These are phyloP conservation scores for Candida schatavii DNA, from an alignment of 805 yeast species.

Conservation along the genomic window DNA sequence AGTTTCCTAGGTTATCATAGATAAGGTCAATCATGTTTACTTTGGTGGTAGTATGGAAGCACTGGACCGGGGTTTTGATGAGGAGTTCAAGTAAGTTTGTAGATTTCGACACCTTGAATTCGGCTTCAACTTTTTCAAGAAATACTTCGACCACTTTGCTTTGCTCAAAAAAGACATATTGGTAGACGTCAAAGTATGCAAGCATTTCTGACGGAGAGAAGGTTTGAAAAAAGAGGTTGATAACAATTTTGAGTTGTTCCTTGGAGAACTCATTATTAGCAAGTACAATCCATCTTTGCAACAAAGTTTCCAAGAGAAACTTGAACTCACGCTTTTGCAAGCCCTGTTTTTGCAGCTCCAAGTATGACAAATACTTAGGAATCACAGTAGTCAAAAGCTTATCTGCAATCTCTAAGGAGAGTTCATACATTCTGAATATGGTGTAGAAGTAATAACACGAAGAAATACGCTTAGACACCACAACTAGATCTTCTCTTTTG, in stretches of 20 bases:
- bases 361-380: slow-evolving; percentile 8
- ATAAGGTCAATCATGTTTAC: slow-evolving; percentile 22
- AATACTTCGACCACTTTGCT: slow-evolving; percentile 29
- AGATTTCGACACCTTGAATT: neutral
- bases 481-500: neutral
- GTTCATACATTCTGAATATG: slow-evolving; percentile 50
- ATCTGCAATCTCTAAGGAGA: slow-evolving; percentile 17
- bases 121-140: slow-evolving; percentile 16
- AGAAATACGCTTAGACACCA: neutral
- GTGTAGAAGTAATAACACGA: slow-evolving; percentile 29
- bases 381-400: slow-evolving; percentile 11
- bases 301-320: slow-evolving; percentile 9
- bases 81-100: neutral
- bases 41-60: slow-evolving; percentile 38
- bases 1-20: slow-evolving; percentile 7
- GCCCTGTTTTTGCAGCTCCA: neutral
- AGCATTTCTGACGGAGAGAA: slow-evolving; percentile 2
- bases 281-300: slow-evolving; percentile 57
- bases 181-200: slow-evolving; percentile 14
- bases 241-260: slow-evolving; percentile 24
- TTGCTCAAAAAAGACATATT: slow-evolving; percentile 50
- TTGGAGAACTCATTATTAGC: slow-evolving; percentile 31
- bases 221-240: slow-evolving; percentile 23
- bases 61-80: slow-evolving; percentile 47
- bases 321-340: neutral